Conservation (phyloP, 208 protist genomes). For the Trypanosoma boissoni region DNA sequence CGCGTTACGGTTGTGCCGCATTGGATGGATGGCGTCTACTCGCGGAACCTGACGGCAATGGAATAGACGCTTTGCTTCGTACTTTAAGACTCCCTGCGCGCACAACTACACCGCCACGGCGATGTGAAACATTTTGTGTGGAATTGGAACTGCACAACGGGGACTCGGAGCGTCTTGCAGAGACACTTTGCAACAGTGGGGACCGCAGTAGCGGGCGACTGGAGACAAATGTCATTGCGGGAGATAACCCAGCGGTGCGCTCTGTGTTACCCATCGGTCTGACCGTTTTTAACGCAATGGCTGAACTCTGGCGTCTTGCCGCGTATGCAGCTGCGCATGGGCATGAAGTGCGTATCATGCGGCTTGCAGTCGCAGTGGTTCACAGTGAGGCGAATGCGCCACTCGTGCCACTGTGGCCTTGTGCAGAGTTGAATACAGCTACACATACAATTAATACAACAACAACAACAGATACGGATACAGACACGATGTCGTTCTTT, state of each 20-base stretch:
- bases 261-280: background rate
- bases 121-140: too few relatives aligned
- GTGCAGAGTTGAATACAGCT: too few relatives aligned
- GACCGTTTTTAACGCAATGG: background rate
- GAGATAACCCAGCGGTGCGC: too few relatives aligned
- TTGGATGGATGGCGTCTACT: conserved; percentile 32
- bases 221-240: background rate
- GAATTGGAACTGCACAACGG: too few relatives aligned
- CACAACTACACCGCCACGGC: too few relatives aligned
- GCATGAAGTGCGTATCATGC: background rate
- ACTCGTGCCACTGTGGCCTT: too few relatives aligned
- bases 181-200: too few relatives aligned
- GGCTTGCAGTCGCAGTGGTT: background rate
- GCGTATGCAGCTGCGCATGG: background rate
- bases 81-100: too few relatives aligned
- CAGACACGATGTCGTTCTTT: conserved; percentile 13
- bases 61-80: too few relatives aligned
- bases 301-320: background rate
- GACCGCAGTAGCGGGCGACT: background rate
- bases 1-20: conserved; percentile 45
- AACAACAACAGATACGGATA: conserved; percentile 9
- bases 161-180: too few relatives aligned
- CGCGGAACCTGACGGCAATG: background rate
- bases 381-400: background rate
- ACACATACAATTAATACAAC: too few relatives aligned